Base-by-base conservation (phyloP, 768 basidiomycete genomes). In the Glaciozyma antarctica region DNA sequence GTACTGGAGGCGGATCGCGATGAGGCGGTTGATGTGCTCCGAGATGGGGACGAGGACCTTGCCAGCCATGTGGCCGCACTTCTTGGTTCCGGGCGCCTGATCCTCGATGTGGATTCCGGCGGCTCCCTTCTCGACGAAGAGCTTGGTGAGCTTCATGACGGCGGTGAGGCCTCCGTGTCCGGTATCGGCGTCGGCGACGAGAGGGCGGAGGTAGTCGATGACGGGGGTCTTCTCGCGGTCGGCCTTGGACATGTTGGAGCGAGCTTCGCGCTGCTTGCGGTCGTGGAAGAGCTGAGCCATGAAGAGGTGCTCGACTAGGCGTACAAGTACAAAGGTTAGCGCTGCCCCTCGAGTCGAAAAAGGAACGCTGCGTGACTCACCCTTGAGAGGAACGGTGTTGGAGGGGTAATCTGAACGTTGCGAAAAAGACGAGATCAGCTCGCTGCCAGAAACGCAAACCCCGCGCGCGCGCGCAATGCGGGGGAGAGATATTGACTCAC, bases 201-300 rank as follows among this genome's bases (percentile, higher is more conserved):
- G 83, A 8, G 94, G 94, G 28, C 94, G 87, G n/a, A 75, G 70
- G 69, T 75, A 67, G 69, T 67, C 62, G 72, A 94, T 79, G 64
- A 76, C 76, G 0, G 87, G 87, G 0, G 86, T 85, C 70, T 82
- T 80, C 5, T 84, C 81, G 62, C 88, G 85, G 75, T 90, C 84
- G 32, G 81, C 80, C 19, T 88, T 85, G 30, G 85, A 80, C 80
- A 93, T 76, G 67, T 74, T 80, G 0, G 86, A 84, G 28, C 90
- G 87, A 10, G 80, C 83, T 75, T 91, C 88, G 61, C 84, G 86
- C 76, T 98, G 94, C 78, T 95, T 98, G 70, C 94, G 87, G 79
- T 99, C 95, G 76, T 99, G 95, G 85, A 98, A 98, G 51, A 98
- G 85, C 76, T 98, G 95, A 0, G 95, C 94, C 82, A 87, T 84